Conservation (phyloP, 2,329 filamentous ascomycete genomes). For the Neurospora crassa region DNA sequence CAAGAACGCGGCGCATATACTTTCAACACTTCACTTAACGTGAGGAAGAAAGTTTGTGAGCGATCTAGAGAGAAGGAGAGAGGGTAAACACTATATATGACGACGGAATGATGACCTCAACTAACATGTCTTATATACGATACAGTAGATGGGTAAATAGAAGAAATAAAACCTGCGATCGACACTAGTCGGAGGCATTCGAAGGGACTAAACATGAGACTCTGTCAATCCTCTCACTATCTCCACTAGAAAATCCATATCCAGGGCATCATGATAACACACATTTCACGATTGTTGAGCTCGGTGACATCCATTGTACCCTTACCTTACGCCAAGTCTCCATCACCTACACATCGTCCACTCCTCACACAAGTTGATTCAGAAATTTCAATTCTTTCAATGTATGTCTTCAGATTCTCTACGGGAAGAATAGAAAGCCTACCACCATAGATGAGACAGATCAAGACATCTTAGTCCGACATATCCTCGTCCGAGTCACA, state of each 20-base stretch:
- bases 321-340: too few relatives aligned
- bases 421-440: not conserved
- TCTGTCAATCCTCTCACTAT: not conserved
- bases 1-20: not conserved
- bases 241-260: not conserved
- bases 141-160: not conserved
- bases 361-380: not conserved
- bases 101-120: not conserved
- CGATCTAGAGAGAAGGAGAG: not conserved
- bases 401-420: too few relatives aligned
- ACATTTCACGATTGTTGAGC: not conserved
- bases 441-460: not conserved
- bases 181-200: not conserved
- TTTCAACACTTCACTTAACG: not conserved
- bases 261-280: not conserved
- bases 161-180: not conserved
- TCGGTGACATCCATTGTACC: not conserved
- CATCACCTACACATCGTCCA: not conserved
- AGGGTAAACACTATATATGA: not conserved
- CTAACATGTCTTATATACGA: not conserved
- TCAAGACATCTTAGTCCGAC: slow-evolving; percentile 9
- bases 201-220: not conserved
- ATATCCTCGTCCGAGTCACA: slow-evolving; percentile 19
- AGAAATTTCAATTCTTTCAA: too few relatives aligned
- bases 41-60: not conserved